Evolutionary conservation across 2,329 filamentous ascomycete species (phyloP).

Genomic region (Diatrype stigma): DNA sequence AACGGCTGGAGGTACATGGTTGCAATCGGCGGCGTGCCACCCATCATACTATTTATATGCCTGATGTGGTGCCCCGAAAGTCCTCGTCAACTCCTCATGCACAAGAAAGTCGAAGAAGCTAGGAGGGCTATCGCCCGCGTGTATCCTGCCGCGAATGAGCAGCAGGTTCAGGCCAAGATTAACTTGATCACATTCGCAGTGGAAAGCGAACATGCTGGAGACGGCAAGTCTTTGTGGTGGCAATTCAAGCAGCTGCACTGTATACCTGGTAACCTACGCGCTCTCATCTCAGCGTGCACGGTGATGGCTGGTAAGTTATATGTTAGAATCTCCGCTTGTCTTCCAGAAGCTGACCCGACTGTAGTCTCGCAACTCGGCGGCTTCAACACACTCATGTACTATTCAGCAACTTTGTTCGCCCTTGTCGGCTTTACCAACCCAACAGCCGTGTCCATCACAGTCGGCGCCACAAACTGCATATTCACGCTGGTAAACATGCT

Average conservation of each 20-base stretch:
- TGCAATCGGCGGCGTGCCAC: constrained; percentile 41
- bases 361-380: constrained; percentile 33
- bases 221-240: constrained; percentile 31
- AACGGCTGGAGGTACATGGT: constrained; percentile 50
- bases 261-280: constrained; percentile 34
- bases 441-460: constrained; percentile 36
- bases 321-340: not conserved
- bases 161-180: constrained; percentile 42
- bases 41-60: constrained; percentile 38
- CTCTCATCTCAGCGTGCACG: constrained; percentile 39
- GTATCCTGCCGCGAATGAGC: constrained; percentile 36
- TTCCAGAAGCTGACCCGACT: not conserved
- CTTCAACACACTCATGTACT: constrained; percentile 19
- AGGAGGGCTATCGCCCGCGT: constrained; percentile 33
- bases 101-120: constrained; percentile 36
- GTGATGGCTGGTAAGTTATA: constrained; percentile 35
- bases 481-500: constrained; percentile 41
- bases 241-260: constrained; percentile 38
- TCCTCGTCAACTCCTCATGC: constrained; percentile 42
- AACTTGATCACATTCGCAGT: constrained; percentile 35
- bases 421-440: constrained; percentile 43
- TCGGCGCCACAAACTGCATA: constrained; percentile 39
- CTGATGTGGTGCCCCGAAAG: constrained; percentile 45
- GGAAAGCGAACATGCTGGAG: constrained; percentile 28
- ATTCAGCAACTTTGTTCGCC: constrained; percentile 12